Base-by-base conservation (phyloP, 345 rosid genomes). In the Moricandia arvensis region DNA sequence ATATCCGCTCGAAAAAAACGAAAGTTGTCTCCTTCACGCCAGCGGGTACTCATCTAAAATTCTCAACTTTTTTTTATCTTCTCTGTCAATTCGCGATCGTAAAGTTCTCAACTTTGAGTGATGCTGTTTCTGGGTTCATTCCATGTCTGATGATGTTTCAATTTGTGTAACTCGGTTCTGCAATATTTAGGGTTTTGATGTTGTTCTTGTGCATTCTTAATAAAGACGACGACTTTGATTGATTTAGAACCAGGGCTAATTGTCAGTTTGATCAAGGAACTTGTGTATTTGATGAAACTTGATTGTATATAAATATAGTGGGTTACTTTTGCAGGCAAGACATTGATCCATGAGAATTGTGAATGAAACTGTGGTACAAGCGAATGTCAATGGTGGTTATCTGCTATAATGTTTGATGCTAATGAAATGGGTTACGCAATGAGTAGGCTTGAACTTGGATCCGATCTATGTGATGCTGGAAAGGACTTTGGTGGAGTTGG, bases 351-450 rank as follows among this genome's bases (percentile, higher is more conserved):
- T 21, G 24, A 21, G 54, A 58, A 26, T n/a, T 64, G 12, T 69
- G 59, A 63, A 69, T 55, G 24, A 71, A 70, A 33, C 24, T 21
- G 27, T 51, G 9, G 59, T 67, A 3, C 29, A 13, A 26, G 57
- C 41, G 18, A 66, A 15, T 3, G 57, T 72, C 74, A 7, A 70
- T 27, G 63, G 71, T 69, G 71, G 54, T 75, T 77, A 67, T 80
- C 49, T 76, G 59, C 43, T 83, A 77, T 63, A 59, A 83, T 90
- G 90, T 80, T 76, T 73, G 76, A 60, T 29, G 47, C 78, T 63
- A 82, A 80, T 62, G 90, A 84, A 66, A 93, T 89, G 98, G 95
- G 98, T 70, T 88, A 90, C 29, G 82, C 95, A n/a, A 83, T 90
- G 93, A 90, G 98, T 82, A 91, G 91, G 75, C 75, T 88, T 63